Base-by-base conservation (phyloP, 2,329 filamentous ascomycete species). In the Fusarium verrucosum region DNA sequence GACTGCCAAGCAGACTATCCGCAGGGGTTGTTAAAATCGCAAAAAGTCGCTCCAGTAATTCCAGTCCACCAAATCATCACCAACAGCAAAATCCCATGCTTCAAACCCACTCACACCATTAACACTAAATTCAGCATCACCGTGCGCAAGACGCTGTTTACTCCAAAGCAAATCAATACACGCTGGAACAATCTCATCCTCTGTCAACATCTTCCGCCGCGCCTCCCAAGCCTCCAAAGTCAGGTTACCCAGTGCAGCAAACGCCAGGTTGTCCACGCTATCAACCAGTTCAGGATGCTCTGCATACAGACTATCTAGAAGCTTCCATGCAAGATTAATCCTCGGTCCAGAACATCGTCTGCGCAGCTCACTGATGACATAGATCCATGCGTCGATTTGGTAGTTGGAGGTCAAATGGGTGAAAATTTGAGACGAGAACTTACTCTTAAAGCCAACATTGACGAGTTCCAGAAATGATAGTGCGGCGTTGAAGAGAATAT, bases 341-440 rank as follows among this genome's bases (percentile, higher is more conserved):
- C 58, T 56, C 0, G 59, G 49, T 0, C 70, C 69, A 0, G 50
- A 57, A 1, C n/a, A 41, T 3, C 74, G 60, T 2, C 38, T 28
- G 4, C 72, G 69, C 10, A 77, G 56, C 2, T 76, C 73, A n/a
- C 73, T 75, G 0, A 75, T 47, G 0, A 76, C 60, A 8, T 74
- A 76, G 8, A 77, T 71, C 19, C 68, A 72, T 1, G 73, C 73
- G 11, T 77, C 74, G n/a, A 76, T 54, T 6, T 73, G 66, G 4
- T 60, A 56, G 19, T 65, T 71, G 9, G 68, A 56, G 2, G 70
- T 72, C 22, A 74, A 42, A 11, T 76, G 72, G 2, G 68, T 65
- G 17, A 74, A 66, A 11, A 77, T 38, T 9, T 74, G 74, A 4
- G 68, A 64, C 1, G 72, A 71, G 7, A 74, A 75, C 17, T 66